These are phyloP conservation scores for Naganishia sp. DNA, from an alignment of 1,284 basidiomycete species.

Conservation along the genomic window DNA sequence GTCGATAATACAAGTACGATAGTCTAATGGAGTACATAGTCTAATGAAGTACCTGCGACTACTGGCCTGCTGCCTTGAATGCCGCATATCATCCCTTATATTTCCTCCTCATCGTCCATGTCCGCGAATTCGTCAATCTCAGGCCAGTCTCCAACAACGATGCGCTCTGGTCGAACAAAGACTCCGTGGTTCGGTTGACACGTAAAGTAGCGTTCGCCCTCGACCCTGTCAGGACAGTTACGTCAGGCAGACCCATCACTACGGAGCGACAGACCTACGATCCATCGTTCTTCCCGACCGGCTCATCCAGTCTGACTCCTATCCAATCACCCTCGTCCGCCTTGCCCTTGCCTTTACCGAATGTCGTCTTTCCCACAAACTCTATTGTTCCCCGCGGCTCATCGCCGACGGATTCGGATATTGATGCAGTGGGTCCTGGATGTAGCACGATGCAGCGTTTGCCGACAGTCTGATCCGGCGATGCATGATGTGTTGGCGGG, in stretches of 20 bases:
- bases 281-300: conserved; percentile 93
- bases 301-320: conserved; percentile 94
- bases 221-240: conserved; percentile 63
- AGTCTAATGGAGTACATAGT: too few species aligned
- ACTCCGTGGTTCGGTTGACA: conserved; percentile 76
- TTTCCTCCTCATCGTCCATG: conserved; percentile 70
- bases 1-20: too few species aligned
- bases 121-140: conserved; percentile 67
- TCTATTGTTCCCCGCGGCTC: conserved; percentile 78
- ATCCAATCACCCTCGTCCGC: conserved; percentile 69
- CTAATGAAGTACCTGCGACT: too few species aligned
- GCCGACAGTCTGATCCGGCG: conserved; percentile 57
- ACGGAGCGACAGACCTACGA: conserved; percentile 63
- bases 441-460: conserved; percentile 76
- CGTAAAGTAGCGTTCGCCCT: conserved; percentile 81
- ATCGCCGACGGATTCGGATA: conserved; percentile 56
- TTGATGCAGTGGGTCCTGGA: conserved; percentile 30
- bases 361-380: conserved; percentile 78
- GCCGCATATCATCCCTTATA: conserved; percentile 54
- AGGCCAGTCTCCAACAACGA: conserved; percentile 83
- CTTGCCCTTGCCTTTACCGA: conserved; percentile 58
- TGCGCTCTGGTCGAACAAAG: conserved; percentile 82
- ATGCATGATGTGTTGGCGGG: conserved; percentile 28
- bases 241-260: neutral
- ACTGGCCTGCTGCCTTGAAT: too few species aligned